These are phyloP conservation scores for Nigrospora oryzae DNA, from an alignment of 2,329 filamentous ascomycete genomes.

Conservation along the genomic window DNA sequence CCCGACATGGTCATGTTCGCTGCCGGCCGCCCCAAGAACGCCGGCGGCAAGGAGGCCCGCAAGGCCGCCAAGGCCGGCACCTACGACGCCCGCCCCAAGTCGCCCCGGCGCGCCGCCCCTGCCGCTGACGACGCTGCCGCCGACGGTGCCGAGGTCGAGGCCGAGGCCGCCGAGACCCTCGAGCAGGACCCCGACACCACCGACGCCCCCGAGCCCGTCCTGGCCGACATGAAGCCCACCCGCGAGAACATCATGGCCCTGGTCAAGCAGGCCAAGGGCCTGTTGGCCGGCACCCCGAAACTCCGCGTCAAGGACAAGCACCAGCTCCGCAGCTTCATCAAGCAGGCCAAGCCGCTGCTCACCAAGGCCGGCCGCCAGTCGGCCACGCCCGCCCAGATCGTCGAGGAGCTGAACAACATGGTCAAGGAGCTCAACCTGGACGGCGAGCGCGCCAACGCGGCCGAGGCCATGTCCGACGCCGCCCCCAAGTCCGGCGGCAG, in stretches of 20 bases:
- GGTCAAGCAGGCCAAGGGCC: constrained; percentile 47
- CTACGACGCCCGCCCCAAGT: background rate
- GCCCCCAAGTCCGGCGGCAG: constrained; percentile 12
- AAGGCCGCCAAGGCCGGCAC: constrained; percentile 8
- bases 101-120: constrained; percentile 5
- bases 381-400: constrained; percentile 30
- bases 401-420: constrained; percentile 45
- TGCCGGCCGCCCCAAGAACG: constrained; percentile 64
- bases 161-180: constrained; percentile 14
- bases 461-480: constrained; percentile 9
- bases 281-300: constrained; percentile 42
- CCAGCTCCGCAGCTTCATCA: constrained; percentile 64
- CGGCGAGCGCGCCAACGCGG: background rate
- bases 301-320: constrained; percentile 67
- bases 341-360: constrained; percentile 55
- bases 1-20: constrained; percentile 81
- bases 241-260: constrained; percentile 37
- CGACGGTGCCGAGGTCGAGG: constrained; percentile 11
- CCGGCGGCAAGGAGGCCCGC: constrained; percentile 13
- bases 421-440: constrained; percentile 34
- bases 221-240: constrained; percentile 19
- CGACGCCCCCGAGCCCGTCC: constrained; percentile 14
- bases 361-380: constrained; percentile 33
- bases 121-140: constrained; percentile 13
- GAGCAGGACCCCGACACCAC: constrained; percentile 30